These are phyloP conservation scores for Aspergillus unguis DNA, from an alignment of 2,329 filamentous ascomycete genomes.

Conservation along the genomic window DNA sequence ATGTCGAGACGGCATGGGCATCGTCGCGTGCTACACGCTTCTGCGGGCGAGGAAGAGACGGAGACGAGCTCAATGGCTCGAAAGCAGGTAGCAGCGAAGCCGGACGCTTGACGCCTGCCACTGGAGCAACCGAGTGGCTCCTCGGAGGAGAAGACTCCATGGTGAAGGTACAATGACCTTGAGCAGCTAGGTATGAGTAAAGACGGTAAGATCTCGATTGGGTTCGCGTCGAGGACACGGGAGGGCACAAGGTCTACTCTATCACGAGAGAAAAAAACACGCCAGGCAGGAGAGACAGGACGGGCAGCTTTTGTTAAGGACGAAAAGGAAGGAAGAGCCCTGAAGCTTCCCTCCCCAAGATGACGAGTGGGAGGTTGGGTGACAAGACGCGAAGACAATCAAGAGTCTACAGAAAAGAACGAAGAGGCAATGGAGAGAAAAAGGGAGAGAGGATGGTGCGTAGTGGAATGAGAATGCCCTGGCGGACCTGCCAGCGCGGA, in stretches of 20 bases:
- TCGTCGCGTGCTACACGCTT: slow-evolving; percentile 48
- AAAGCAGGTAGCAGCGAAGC: slow-evolving; percentile 49
- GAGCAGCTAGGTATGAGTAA: slow-evolving; percentile 9
- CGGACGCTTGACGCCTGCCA: slow-evolving; percentile 46
- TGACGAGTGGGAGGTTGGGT: slow-evolving; percentile 22
- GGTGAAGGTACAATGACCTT: slow-evolving; percentile 10
- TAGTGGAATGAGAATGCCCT: slow-evolving; percentile 38
- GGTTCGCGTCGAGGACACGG: slow-evolving; percentile 23
- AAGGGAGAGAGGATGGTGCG: slow-evolving; percentile 26
- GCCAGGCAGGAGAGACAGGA: slow-evolving; percentile 12
- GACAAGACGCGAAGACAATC: slow-evolving; percentile 17
- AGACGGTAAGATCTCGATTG: slow-evolving; percentile 18
- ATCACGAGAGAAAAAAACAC: slow-evolving; percentile 16
- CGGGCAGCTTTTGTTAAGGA: slow-evolving; percentile 15
- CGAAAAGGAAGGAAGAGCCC: slow-evolving; percentile 20
- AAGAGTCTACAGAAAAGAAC: slow-evolving; percentile 23
- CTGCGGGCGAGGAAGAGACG: slow-evolving; percentile 46
- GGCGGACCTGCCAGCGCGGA: slow-evolving; percentile 36
- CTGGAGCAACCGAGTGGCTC: slow-evolving; percentile 31
- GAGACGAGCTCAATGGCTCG: slow-evolving; percentile 49
- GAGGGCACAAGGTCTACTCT: slow-evolving; percentile 11
- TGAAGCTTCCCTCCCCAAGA: slow-evolving; percentile 16
- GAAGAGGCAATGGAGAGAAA: slow-evolving; percentile 21
- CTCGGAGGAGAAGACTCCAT: slow-evolving; percentile 44
- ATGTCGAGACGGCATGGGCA: slow-evolving; percentile 54